Conservation (phyloP, 2,329 filamentous ascomycete species). For the Hypoxylon sp. region DNA sequence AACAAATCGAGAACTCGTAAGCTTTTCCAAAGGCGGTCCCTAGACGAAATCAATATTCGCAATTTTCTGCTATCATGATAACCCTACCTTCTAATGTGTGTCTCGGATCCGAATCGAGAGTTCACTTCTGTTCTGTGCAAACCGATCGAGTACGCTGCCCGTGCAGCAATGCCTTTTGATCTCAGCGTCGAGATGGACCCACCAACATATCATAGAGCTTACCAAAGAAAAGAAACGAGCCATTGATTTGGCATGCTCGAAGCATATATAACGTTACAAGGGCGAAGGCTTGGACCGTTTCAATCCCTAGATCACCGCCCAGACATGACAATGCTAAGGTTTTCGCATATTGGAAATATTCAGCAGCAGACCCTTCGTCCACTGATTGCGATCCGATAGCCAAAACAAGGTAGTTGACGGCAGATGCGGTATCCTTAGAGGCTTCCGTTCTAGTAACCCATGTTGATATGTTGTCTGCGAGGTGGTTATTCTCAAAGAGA, state of each 20-base stretch:
- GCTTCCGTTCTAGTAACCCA: slow-evolving; percentile 59
- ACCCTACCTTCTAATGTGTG: slow-evolving; percentile 58
- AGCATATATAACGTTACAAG: slow-evolving; percentile 69
- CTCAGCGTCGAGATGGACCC: slow-evolving; percentile 9
- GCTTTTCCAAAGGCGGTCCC: slow-evolving; percentile 68
- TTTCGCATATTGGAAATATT: slow-evolving; percentile 66
- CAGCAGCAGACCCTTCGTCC: slow-evolving; percentile 59
- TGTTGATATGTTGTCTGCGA: slow-evolving; percentile 59
- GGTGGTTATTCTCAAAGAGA: slow-evolving; percentile 60
- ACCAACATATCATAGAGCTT: not conserved
- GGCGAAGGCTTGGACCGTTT: slow-evolving; percentile 65
- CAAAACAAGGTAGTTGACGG: slow-evolving; percentile 65
- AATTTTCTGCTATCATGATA: not conserved
- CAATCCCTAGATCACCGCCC: slow-evolving; percentile 63
- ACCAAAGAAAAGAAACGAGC: slow-evolving; percentile 68
- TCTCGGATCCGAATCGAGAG: slow-evolving; percentile 62
- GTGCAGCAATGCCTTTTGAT: slow-evolving; percentile 61
- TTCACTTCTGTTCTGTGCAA: slow-evolving; percentile 69
- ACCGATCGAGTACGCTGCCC: slow-evolving; percentile 68
- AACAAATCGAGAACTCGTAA: slow-evolving; percentile 67
- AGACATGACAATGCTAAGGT: slow-evolving; percentile 62
- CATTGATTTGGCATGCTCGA: slow-evolving; percentile 68
- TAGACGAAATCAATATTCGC: slow-evolving; percentile 18
- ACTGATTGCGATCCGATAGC: slow-evolving; percentile 64
- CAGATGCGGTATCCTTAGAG: slow-evolving; percentile 57